phyloP scores from a whole-genome alignment of 169 alveolate genomes.

The Plasmodium relictum region DNA sequence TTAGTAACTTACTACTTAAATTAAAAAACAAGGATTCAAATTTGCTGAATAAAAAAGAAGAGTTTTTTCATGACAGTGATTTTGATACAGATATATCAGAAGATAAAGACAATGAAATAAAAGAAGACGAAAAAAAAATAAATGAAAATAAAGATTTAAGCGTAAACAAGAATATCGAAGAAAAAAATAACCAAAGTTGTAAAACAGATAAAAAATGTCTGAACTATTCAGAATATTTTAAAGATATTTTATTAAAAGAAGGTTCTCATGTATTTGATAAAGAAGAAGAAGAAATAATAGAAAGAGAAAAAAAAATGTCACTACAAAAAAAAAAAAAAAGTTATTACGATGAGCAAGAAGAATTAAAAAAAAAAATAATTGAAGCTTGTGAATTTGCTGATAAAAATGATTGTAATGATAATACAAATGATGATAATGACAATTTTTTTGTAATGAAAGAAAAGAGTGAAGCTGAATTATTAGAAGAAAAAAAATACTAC shows the following conservation, averaged over 20 bases:
- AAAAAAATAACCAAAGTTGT: background rate
- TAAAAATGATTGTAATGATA: conserved; percentile 30
- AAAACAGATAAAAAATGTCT: conserved; percentile 1
- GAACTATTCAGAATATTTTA: conserved; percentile 80
- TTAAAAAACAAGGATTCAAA: conserved; percentile 58
- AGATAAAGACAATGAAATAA: conserved; percentile 1
- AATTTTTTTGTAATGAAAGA: conserved; percentile 77
- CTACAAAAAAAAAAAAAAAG: conserved; percentile 18
- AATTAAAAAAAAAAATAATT: conserved; percentile 80
- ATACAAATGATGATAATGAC: conserved; percentile 64
- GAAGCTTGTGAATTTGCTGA: conserved; percentile 81
- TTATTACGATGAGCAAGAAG: conserved; percentile 82
- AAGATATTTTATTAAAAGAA: conserved; percentile 82
- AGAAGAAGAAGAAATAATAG: conserved; percentile 73
- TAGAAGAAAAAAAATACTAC: conserved; percentile 50
- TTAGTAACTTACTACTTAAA: conserved; percentile 31
- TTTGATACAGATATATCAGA: conserved; percentile 60
- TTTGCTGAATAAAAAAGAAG: conserved; percentile 25
- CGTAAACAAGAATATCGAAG: background rate
- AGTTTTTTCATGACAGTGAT: conserved; percentile 77
- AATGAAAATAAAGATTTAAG: background rate
- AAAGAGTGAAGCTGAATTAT: conserved; percentile 61
- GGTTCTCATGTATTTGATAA: conserved; percentile 83
- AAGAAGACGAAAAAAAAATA: background rate
- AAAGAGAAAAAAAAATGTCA: conserved; percentile 28